Conservation (phyloP, 768 basidiomycete genomes). For the Ramaria rubella region DNA sequence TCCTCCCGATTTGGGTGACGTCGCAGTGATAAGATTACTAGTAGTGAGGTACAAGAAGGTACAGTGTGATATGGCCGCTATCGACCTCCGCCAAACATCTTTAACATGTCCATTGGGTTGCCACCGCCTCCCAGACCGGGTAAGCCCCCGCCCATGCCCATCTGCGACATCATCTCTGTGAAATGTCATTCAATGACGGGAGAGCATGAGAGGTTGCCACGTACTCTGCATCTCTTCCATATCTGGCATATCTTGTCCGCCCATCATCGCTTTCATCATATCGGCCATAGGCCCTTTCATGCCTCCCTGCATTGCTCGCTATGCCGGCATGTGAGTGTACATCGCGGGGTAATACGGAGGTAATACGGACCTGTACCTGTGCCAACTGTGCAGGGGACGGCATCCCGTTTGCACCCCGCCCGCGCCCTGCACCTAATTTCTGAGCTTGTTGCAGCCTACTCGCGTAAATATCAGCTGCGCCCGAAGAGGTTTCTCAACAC, state of each 20-base stretch:
- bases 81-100: constrained; percentile 18
- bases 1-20: neutral
- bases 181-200: neutral
- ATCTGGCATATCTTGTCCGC: constrained; percentile 83
- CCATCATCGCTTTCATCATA: constrained; percentile 99
- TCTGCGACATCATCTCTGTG: constrained; percentile 81
- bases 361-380: constrained; percentile 73
- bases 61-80: neutral
- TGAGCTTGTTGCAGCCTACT: constrained; percentile 77
- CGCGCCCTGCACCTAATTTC: constrained; percentile 88
- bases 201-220: constrained; percentile 19
- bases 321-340: too few species aligned
- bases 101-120: constrained; percentile 20
- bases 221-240: constrained; percentile 93
- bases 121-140: constrained; percentile 52
- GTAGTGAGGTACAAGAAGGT: neutral
- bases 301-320: constrained; percentile 93
- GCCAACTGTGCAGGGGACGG: constrained; percentile 91
- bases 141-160: constrained; percentile 54
- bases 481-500: constrained; percentile 17
- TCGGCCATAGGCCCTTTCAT: constrained; percentile 90
- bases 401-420: constrained; percentile 81
- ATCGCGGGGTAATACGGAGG: neutral
- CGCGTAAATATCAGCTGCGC: neutral
- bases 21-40: neutral